Percentiles rank a stretch among this genome's conserved stretches.
phyloP scores from a whole-genome alignment of 768 basidiomycete species.

The Mycena rosella region DNA sequence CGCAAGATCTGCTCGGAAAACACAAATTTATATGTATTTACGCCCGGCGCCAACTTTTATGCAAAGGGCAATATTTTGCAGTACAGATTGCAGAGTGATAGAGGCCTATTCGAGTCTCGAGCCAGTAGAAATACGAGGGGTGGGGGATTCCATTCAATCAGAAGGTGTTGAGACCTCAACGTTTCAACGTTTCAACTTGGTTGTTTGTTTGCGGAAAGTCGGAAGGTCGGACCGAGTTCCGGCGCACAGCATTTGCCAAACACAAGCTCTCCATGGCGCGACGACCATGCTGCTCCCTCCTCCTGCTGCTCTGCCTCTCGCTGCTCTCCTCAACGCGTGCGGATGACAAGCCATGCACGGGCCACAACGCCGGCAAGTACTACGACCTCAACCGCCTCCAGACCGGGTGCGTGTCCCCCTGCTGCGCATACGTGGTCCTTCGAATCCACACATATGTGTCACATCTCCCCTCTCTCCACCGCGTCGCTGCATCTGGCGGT shows the following conservation, averaged over 20 bases:
- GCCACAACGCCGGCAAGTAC: constrained; percentile 66
- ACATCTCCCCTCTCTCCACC: constrained; percentile 30
- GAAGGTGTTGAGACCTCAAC: no score
- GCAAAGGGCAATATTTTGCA: no score
- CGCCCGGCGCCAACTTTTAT: no score
- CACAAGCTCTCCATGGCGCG: constrained; percentile 14
- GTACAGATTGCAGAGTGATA: no score
- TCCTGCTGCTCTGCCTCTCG: constrained; percentile 7
- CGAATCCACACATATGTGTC: constrained; percentile 2
- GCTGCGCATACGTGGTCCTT: constrained; percentile 26
- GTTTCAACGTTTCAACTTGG: no score
- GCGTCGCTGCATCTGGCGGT: neutral
- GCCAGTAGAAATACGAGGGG: no score
- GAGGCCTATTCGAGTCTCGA: no score
- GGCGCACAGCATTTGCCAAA: neutral
- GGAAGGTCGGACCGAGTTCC: no score
- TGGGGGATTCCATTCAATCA: no score
- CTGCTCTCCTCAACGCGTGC: constrained; percentile 7
- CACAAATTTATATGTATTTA: no score
- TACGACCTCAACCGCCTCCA: constrained; percentile 77
- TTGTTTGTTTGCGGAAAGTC: no score
- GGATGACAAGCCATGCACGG: constrained; percentile 71
- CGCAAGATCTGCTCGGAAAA: no score
- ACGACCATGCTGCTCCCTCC: constrained; percentile 4
- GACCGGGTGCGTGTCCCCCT: constrained; percentile 57